These are phyloP conservation scores for Paraglomus brasilianum DNA, from an alignment of 192 early-diverging fungal genomes.

Conservation along the genomic window DNA sequence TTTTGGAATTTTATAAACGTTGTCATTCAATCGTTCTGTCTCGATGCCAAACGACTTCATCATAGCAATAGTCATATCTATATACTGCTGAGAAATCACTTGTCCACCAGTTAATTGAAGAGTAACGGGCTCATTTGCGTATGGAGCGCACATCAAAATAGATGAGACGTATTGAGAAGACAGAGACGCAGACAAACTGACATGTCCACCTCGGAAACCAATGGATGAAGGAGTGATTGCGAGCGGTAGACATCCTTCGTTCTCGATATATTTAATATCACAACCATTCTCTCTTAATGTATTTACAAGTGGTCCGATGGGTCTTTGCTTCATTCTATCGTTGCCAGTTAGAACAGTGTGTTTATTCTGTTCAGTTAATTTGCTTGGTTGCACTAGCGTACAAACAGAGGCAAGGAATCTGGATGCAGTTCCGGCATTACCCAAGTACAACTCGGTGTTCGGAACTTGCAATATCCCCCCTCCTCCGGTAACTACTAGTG, in stretches of 20 bases:
- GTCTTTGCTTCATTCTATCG: slow-evolving; percentile 96
- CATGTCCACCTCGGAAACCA: slow-evolving; percentile 82
- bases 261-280: slow-evolving; percentile 71
- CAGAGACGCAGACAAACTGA: slow-evolving; percentile 88
- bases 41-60: slow-evolving; percentile 91
- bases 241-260: slow-evolving; percentile 84
- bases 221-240: slow-evolving; percentile 66
- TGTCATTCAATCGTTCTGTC: slow-evolving; percentile 70
- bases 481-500: slow-evolving; percentile 80
- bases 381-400: slow-evolving; percentile 61
- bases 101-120: slow-evolving; percentile 86
- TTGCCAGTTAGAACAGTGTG: slow-evolving; percentile 85
- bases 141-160: slow-evolving; percentile 94
- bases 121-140: slow-evolving; percentile 75
- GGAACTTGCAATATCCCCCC: slow-evolving; percentile 76
- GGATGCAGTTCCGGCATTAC: slow-evolving; percentile 96
- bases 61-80: slow-evolving; percentile 99
- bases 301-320: slow-evolving; percentile 84
- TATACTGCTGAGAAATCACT: slow-evolving; percentile 97
- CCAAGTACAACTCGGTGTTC: slow-evolving; percentile 80
- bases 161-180: slow-evolving; percentile 98
- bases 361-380: slow-evolving; percentile 32
- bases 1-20: slow-evolving; percentile 82
- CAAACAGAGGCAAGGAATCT: slow-evolving; percentile 91
- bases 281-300: slow-evolving; percentile 84